Evolutionary conservation across 345 rosid genomes (phyloP).

Genomic region (Syzygium aromaticum): DNA sequence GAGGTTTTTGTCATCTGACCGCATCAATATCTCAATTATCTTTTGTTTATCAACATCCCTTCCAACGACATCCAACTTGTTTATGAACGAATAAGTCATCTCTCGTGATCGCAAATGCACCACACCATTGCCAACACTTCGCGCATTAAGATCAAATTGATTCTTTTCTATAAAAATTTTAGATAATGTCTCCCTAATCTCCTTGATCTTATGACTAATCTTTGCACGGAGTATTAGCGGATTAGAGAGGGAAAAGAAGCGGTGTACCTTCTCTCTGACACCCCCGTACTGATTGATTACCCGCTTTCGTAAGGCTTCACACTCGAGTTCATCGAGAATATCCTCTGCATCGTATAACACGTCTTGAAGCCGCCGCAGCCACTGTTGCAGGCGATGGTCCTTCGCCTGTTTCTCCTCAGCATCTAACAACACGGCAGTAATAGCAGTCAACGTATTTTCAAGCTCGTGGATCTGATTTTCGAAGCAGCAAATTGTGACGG

Average conservation of each 20-base stretch:
- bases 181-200: background rate
- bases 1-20: rapidly evolving
- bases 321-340: background rate
- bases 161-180: background rate
- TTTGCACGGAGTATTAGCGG: background rate
- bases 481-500: too few species aligned
- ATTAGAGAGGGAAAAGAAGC: background rate
- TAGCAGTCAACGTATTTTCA: background rate
- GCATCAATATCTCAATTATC: background rate
- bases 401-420: background rate
- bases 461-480: too few species aligned
- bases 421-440: background rate
- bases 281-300: background rate
- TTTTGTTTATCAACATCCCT: background rate
- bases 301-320: background rate
- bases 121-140: background rate
- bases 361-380: background rate
- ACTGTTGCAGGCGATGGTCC: background rate
- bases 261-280: background rate
- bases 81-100: background rate
- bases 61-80: background rate
- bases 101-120: background rate
- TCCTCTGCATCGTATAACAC: background rate
- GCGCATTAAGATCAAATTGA: background rate
- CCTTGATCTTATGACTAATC: background rate